These are phyloP conservation scores for Zygoascus bituminiphila DNA, from an alignment of 805 yeast species.

Conservation along the genomic window DNA sequence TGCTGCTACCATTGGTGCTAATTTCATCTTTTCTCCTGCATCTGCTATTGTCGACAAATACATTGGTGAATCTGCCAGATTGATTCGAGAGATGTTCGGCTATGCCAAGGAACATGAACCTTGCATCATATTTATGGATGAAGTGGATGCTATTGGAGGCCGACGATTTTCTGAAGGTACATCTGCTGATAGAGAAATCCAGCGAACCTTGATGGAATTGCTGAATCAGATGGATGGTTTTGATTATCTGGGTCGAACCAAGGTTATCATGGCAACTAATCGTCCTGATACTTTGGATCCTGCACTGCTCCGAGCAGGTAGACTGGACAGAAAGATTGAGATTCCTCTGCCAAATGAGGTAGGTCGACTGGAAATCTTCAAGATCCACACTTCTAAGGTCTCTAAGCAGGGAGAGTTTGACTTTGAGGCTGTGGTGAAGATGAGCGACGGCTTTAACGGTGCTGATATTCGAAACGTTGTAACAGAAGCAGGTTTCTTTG, in stretches of 20 bases:
- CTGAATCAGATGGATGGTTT: conserved; percentile 98
- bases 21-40: conserved; percentile 96
- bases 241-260: conserved; percentile 92
- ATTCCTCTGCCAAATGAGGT: conserved; percentile 93
- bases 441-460: conserved; percentile 99
- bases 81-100: conserved; percentile 95
- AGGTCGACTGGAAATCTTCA: conserved; percentile 88
- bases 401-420: conserved; percentile 92
- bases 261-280: conserved; percentile 98
- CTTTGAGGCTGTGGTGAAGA: conserved; percentile 92
- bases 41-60: conserved; percentile 97
- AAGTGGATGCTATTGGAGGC: conserved; percentile 98
- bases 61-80: conserved; percentile 94
- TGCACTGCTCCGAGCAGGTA: conserved; percentile 92
- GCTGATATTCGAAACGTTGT: conserved; percentile 95
- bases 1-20: conserved; percentile 97
- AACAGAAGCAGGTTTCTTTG: conserved; percentile 98
- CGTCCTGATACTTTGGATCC: conserved; percentile 98
- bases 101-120: conserved; percentile 98
- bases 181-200: conserved; percentile 97
- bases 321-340: conserved; percentile 93
- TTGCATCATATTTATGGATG: conserved; percentile 97
- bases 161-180: conserved; percentile 97
- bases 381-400: conserved; percentile 81
- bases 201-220: conserved; percentile 94